phyloP scores from a whole-genome alignment of 805 yeast genomes.

The Saccharomycopsis sp. region DNA sequence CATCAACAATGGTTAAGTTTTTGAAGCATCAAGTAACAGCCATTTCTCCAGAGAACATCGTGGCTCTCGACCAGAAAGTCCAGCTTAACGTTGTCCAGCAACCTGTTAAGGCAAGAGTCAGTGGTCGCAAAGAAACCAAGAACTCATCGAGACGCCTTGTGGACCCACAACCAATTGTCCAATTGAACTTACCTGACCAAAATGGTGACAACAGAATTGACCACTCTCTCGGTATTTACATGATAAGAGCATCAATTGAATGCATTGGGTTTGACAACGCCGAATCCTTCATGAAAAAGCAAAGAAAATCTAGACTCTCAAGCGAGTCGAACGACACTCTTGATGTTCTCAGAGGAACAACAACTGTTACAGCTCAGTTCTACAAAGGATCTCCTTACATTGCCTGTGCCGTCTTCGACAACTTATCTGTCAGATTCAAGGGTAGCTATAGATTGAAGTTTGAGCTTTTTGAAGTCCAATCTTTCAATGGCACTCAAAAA shows the following conservation, averaged over 20 bases:
- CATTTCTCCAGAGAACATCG: slow-evolving; percentile 7
- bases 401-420: slow-evolving; percentile 20
- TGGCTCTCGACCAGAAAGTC: slow-evolving; percentile 2
- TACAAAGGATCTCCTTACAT: slow-evolving; percentile 17
- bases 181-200: slow-evolving; percentile 13
- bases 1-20: slow-evolving; percentile 18
- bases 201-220: slow-evolving; percentile 15
- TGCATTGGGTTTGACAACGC: slow-evolving; percentile 16
- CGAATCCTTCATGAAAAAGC: slow-evolving; percentile 15
- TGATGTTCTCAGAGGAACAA: slow-evolving; percentile 21
- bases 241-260: slow-evolving; percentile 20
- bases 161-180: slow-evolving; percentile 22
- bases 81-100: slow-evolving; percentile 20
- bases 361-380: slow-evolving; percentile 18
- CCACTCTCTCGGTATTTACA: slow-evolving; percentile 18
- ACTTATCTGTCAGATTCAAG: slow-evolving; percentile 19
- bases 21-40: slow-evolving; percentile 19
- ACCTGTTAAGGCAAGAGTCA: slow-evolving; percentile 21
- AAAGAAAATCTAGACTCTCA: slow-evolving; percentile 17
- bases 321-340: slow-evolving; percentile 10
- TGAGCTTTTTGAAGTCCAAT: slow-evolving; percentile 17
- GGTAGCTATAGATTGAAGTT: slow-evolving; percentile 20
- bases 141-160: slow-evolving; percentile 20
- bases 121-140: slow-evolving; percentile 21
- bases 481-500: slow-evolving; percentile 5